Conservation (phyloP, 2,329 filamentous ascomycete genomes). For the Pyrenophora seminiperda region DNA sequence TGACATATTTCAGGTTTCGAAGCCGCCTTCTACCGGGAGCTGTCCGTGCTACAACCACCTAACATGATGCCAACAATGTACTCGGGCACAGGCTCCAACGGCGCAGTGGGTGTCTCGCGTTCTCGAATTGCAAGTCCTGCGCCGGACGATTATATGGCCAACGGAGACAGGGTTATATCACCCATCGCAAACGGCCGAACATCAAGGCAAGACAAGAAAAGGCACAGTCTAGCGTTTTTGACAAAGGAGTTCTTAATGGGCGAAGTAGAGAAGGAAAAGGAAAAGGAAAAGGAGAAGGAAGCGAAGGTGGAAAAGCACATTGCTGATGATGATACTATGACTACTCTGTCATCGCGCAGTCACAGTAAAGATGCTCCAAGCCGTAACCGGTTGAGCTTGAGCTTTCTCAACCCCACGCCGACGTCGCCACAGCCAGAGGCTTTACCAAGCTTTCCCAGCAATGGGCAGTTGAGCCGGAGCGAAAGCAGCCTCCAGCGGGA, state of each 20-base stretch:
- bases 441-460: conserved; percentile 29
- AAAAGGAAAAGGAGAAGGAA: conserved; percentile 19
- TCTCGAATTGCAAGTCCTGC: conserved; percentile 35
- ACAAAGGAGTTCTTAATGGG: conserved; percentile 41
- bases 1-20: conserved; percentile 51
- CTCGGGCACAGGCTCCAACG: conserved; percentile 44
- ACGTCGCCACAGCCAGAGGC: conserved; percentile 39
- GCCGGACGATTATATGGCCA: conserved; percentile 28
- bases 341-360: conserved; percentile 32
- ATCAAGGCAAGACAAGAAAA: conserved; percentile 48
- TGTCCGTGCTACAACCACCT: conserved; percentile 48
- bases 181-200: conserved; percentile 29
- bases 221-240: conserved; percentile 47
- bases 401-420: conserved; percentile 33
- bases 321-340: conserved; percentile 32
- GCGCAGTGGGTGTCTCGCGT: conserved; percentile 34
- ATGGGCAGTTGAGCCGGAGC: conserved; percentile 23
- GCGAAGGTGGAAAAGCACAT: conserved; percentile 24
- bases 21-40: conserved; percentile 51
- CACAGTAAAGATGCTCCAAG: conserved; percentile 39
- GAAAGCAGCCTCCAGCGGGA: conserved; percentile 26
- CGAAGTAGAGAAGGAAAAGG: conserved; percentile 26
- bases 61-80: conserved; percentile 34
- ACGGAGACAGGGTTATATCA: conserved; percentile 33
- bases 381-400: conserved; percentile 37